A percentile compares a stretch with the other conserved stretches of the same genome.
phyloP scores from a whole-genome alignment of 2,329 filamentous ascomycete genomes.

The Didymella exigua region DNA sequence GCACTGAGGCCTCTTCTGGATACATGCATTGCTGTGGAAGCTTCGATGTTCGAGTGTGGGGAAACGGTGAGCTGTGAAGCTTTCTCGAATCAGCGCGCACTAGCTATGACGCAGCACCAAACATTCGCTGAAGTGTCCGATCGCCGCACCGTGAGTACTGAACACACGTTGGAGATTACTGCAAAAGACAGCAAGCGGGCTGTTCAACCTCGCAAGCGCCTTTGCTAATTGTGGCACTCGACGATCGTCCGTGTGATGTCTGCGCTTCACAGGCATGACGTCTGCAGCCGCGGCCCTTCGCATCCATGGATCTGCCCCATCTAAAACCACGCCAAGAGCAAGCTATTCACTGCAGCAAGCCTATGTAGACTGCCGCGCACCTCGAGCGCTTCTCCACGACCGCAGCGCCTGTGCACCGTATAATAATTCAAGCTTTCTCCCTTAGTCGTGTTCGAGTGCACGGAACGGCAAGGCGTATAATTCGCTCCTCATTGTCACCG shows the following conservation, averaged over 20 bases:
- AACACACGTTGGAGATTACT: not conserved
- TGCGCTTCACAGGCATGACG: constrained; percentile 13
- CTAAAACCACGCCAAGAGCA: constrained; percentile 10
- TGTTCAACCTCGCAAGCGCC: not conserved
- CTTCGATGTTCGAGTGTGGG: constrained; percentile 22
- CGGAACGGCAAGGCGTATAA: constrained; percentile 1
- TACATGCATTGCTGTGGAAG: constrained; percentile 28
- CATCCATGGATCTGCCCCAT: constrained; percentile 12
- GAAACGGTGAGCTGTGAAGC: constrained; percentile 16
- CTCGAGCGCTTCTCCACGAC: constrained; percentile 3
- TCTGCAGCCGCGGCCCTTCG: constrained; percentile 9
- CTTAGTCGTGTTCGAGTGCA: constrained; percentile 2
- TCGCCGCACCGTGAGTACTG: not conserved
- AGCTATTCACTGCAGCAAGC: constrained; percentile 10
- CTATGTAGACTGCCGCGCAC: constrained; percentile 9
- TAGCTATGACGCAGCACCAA: constrained; percentile 10
- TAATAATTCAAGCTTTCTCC: not conserved
- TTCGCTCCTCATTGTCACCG: constrained; percentile 23
- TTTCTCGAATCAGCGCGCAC: constrained; percentile 13
- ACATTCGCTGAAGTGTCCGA: constrained; percentile 2
- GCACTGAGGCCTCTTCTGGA: constrained; percentile 10
- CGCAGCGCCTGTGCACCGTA: constrained; percentile 10
- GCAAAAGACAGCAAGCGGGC: not conserved
- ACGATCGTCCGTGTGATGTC: not conserved
- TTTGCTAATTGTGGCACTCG: not conserved